Evolutionary conservation across 495 filamentous ascomycete species (phyloP).

Genomic region (Cercophora scortea): DNA sequence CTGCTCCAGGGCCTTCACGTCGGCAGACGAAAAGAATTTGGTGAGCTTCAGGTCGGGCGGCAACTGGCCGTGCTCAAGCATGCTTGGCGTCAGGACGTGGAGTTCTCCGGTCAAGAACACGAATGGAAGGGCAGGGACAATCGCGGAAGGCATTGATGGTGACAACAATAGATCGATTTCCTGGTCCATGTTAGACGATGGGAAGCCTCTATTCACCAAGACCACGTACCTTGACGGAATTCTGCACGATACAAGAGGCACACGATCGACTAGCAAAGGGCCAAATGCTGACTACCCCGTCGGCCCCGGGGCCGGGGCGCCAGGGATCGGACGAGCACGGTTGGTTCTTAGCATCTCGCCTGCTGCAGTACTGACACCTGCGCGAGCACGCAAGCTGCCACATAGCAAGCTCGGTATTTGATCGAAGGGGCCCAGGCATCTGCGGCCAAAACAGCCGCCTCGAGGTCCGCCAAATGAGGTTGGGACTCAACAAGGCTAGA

Average conservation of each 20-base stretch:
- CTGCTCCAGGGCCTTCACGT: conserved; percentile 45
- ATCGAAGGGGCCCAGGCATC: conserved; percentile 49
- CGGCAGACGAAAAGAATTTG: conserved; percentile 53
- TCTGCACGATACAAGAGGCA: conserved; percentile 49
- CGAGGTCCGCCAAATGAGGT: conserved; percentile 53
- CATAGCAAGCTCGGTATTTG: conserved; percentile 53
- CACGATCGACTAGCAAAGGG: conserved; percentile 57
- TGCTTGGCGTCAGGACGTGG: conserved; percentile 46
- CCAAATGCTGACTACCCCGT: conserved; percentile 53
- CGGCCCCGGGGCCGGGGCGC: conserved; percentile 43
- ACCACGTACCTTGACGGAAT: conserved; percentile 50
- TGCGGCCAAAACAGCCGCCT: conserved; percentile 45
- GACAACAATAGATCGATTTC: conserved; percentile 59
- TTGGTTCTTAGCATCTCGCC: conserved; percentile 10
- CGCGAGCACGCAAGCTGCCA: conserved; percentile 48
- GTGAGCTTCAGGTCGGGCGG: conserved; percentile 43
- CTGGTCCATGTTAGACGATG: conserved; percentile 32
- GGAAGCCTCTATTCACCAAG: not conserved
- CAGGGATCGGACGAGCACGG: conserved; percentile 27
- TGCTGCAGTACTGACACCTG: conserved; percentile 49
- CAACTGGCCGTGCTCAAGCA: conserved; percentile 37
- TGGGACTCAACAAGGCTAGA: conserved; percentile 30
- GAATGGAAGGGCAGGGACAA: conserved; percentile 57
- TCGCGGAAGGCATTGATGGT: conserved; percentile 43
- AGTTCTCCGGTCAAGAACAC: conserved; percentile 51